Base-by-base conservation (phyloP, 1,284 basidiomycete species). In the Sphaerobolus stellatus region DNA sequence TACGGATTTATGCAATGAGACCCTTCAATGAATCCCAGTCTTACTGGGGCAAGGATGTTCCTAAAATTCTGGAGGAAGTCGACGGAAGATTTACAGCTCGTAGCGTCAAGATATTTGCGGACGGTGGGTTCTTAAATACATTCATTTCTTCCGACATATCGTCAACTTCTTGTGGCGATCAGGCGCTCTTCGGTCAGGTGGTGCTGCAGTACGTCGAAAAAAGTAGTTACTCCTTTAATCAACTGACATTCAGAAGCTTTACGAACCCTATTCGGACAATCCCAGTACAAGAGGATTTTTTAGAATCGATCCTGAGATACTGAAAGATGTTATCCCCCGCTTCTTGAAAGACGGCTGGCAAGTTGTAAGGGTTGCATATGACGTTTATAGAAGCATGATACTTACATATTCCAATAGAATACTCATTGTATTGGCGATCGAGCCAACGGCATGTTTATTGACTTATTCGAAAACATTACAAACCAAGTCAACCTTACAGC, bases 341-440 rank as follows among this genome's bases (percentile, higher is more conserved):
- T 90, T 87, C 63, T 86, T 85, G 74, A 71, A 79, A 54, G 82
- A 86, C 59, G 80, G 78, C 1, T 86, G 85, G 78, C 84, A 87
- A 67, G 80, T 87, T 54, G 90, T 92, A 65, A 58, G 85, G 24
- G n/a, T 11, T 54, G n/a, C 22, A 28, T 27, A 31, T 11, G 14
- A 44, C 16, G 27, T 29, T 27, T 8, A 33, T 50, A 13, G 7
- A 45, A 43, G 24, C 55, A 50, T 40, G 46, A 18, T 25, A 45
- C 49, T 27, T 57, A 52, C 16, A 13, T 7, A 47, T 16, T 20
- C 7, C n/a, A 40, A 29, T 47, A 92, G 88, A 92, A 92, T 59
- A 82, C 92, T 11, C 94, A 98, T 64, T 92, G 90, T 51, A 97
- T 97, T 25, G 95, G 95, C 1, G 95, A 98, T 64, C 81, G 84